Evolutionary conservation across 2,329 filamentous ascomycete species (phyloP), one percentile per base, ranked within the genome.

Genomic region (Fusarium brevicatenulatum): DNA sequence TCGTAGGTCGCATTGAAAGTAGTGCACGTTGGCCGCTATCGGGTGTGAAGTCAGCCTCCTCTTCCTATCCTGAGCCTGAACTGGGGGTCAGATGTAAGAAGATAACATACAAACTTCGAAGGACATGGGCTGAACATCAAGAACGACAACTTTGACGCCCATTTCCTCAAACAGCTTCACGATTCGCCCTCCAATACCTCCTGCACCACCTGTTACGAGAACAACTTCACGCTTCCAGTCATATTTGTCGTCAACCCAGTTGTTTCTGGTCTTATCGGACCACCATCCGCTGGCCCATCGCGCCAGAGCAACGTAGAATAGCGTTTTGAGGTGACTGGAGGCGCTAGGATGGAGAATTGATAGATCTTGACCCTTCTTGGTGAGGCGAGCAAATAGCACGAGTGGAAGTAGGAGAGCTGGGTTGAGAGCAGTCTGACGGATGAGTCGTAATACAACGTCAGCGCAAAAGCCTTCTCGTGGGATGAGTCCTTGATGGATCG

Each of bases 161-260:
- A 83, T 84, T 78, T 91, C 88, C 1, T 89, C 90, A n/a, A 96
- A 84, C 59, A 91, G 80, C 71, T 86, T 85, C 19, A 92, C 92
- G 7, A 94, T 86, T 42, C 87, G 83, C 25, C 87, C 89, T 19
- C 93, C 93, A 76, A 95, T 94, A 0, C 93, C 93, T 63, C 89
- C 89, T 46, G 91, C 90, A 12, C 93, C 93, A 12, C 93, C 93
- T 0, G 93, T 95, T 25, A 95, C 86, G 47, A 95, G 84, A 6
- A 93, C 90, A 56, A 95, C 86, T 82, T 95, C 92, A 57, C 86
- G 87, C 28, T 85, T 82, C 91, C 92, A 94, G 78, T 90, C 86
- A 81, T 91, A 92, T 44, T 78, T 81, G 68, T 82, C 81, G 39
- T 76, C 50, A 25, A 77, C 71, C 81, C 81, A 82, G 54, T 82